Evolutionary conservation across 345 rosid genomes (phyloP).

Genomic region (Gynandropsis gynandra): DNA sequence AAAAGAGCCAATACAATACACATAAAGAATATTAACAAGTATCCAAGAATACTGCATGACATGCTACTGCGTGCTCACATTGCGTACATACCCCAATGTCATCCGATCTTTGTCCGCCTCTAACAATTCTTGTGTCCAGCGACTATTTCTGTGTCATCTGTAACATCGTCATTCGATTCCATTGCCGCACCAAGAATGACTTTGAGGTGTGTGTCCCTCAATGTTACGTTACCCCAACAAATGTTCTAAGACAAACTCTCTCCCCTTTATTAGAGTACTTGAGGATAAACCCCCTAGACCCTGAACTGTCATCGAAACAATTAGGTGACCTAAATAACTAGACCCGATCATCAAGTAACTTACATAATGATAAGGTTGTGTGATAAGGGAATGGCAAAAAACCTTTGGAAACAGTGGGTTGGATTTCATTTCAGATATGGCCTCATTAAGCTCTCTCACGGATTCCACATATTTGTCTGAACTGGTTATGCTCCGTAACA

Average conservation of each 20-base stretch:
- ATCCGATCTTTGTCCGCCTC: constrained; percentile 21
- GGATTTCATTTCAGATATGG: constrained; percentile 41
- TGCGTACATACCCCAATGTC: constrained; percentile 26
- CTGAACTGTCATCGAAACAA: constrained; percentile 29
- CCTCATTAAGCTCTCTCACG: constrained; percentile 50
- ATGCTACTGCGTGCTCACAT: not conserved
- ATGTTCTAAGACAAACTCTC: constrained; percentile 39
- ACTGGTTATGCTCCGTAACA: constrained; percentile 32
- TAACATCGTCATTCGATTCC: constrained; percentile 35
- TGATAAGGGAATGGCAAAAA: constrained; percentile 1
- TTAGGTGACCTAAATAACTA: not conserved
- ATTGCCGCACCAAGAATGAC: constrained; percentile 50
- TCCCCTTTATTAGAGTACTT: constrained; percentile 38
- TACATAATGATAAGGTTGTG: not conserved
- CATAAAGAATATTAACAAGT: constrained; percentile 5
- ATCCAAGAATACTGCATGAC: not conserved
- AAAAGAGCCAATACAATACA: not conserved
- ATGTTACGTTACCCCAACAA: constrained; percentile 40
- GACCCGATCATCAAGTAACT: not conserved
- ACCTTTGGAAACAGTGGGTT: constrained; percentile 78
- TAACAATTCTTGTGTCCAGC: constrained; percentile 14
- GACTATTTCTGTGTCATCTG: constrained; percentile 17
- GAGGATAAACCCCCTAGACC: constrained; percentile 65
- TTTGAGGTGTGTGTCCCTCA: constrained; percentile 61
- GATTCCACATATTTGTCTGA: constrained; percentile 44